Evolutionary conservation across 148 eudicot species (phyloP), one percentile per base, ranked within the genome.

Genomic region (Amaranthus cruentus): DNA sequence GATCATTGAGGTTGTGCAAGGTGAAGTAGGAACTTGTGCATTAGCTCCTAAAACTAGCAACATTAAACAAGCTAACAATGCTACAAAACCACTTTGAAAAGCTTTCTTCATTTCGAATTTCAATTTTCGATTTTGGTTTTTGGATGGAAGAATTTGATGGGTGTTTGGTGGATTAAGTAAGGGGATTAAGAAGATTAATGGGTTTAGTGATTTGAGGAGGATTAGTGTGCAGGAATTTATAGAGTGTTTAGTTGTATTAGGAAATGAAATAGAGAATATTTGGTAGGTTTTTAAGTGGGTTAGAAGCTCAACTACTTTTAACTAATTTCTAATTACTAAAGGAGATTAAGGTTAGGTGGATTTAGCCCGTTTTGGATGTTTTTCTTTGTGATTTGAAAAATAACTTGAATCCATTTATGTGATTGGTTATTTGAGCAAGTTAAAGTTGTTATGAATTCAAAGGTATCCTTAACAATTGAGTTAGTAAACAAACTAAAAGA

Each of bases 1-100:
- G 8, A 79, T 74, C 82, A 88, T 87, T 2, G 98, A 74, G 43
- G 86, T 49, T 10, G 96, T 82, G 82, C 98, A 94, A 0, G 81
- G 81, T 3, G 74, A 68, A 73, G 81, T 54, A 15, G 76, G 73
- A 13, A 63, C 8, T 79, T 79, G 81, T 28, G 74, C 81, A 69
- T 68, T 12, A 52, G 52, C 60, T 69, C 53, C 65, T 54, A 50
- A 43, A 14, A 14, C 47, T 5, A 79, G 56, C 21, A 79, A 47
- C 43, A 62, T 55, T 5, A 55, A 61, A 54, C 14, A 46, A 59
- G 65, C n/a, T 68, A 43, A 9, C 47, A 79, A 10, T 56, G 70
- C 71, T 77, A 62, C 11, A 9, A 74, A 55, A 14, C 4, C 47
- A 65, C 66, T 43, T 58, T 77, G 55, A 4, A 57, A 67, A 66